Conservation (phyloP, 1,284 basidiomycete species). For the Pisolithus thermaeus region DNA sequence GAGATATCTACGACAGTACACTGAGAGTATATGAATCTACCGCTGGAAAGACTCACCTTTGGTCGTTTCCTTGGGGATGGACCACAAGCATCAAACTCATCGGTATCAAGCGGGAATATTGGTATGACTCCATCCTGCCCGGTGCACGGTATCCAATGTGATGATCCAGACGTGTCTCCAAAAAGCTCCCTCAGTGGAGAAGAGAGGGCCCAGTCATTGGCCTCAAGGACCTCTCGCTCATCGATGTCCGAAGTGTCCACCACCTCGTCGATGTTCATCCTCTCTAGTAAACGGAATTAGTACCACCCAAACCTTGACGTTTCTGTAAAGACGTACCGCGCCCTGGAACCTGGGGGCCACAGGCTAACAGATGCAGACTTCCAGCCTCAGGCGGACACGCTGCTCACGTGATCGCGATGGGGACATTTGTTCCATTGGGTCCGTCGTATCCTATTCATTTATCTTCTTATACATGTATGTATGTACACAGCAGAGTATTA, state of each 20-base stretch:
- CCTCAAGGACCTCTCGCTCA: constrained; percentile 39
- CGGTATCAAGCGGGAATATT: background rate
- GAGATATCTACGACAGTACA: constrained; percentile 14
- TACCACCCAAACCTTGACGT: background rate
- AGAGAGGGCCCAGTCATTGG: background rate
- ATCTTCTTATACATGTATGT: too few species aligned
- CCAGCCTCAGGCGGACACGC: too few species aligned
- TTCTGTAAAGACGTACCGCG: too few species aligned
- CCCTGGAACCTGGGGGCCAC: too few species aligned
- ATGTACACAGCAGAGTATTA: too few species aligned
- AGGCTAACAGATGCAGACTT: too few species aligned
- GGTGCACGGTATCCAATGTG: background rate
- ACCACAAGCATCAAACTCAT: background rate
- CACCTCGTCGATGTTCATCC: constrained; percentile 35
- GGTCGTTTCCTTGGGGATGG: constrained; percentile 25
- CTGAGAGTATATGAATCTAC: constrained; percentile 9
- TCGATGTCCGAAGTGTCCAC: constrained; percentile 61
- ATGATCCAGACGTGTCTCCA: background rate
- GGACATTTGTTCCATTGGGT: too few species aligned
- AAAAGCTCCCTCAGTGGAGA: background rate
- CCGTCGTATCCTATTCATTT: too few species aligned
- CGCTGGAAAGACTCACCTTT: constrained; percentile 20
- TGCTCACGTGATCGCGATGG: too few species aligned
- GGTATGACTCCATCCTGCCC: background rate
- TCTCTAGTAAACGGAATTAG: background rate